Conservation (phyloP, 768 basidiomycete genomes). For the Kwoniella sp. region DNA sequence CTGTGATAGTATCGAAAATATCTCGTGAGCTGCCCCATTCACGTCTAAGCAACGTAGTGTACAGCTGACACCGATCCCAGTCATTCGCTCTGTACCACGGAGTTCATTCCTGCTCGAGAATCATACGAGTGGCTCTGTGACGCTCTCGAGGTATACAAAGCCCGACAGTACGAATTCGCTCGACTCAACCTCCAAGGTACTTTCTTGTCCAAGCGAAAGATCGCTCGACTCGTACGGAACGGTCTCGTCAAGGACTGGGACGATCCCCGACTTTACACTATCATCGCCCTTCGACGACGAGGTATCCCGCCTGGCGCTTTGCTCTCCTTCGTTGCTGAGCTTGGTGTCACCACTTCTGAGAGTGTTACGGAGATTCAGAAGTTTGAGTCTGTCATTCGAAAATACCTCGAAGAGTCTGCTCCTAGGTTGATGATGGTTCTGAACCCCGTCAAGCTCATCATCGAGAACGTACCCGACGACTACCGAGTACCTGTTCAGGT, state of each 20-base stretch:
- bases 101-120: slow-evolving; percentile 92
- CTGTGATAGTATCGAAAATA: slow-evolving; percentile 97
- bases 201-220: slow-evolving; percentile 95
- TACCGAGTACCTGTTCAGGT: slow-evolving; percentile 82
- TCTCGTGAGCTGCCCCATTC: slow-evolving; percentile 70
- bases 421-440: slow-evolving; percentile 90
- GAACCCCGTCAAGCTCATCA: slow-evolving; percentile 82
- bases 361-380: slow-evolving; percentile 83
- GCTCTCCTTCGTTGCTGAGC: slow-evolving; percentile 82
- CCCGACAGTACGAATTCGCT: slow-evolving; percentile 94
- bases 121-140: slow-evolving; percentile 99
- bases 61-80: slow-evolving; percentile 57
- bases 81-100: slow-evolving; percentile 93
- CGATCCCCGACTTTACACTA: slow-evolving; percentile 93
- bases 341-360: slow-evolving; percentile 86
- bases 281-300: slow-evolving; percentile 90
- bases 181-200: slow-evolving; percentile 90
- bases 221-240: slow-evolving; percentile 80
- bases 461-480: slow-evolving; percentile 87
- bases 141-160: slow-evolving; percentile 94
- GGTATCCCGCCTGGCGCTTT: slow-evolving; percentile 97
- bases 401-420: slow-evolving; percentile 83
- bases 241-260: slow-evolving; percentile 90
- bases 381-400: slow-evolving; percentile 85
- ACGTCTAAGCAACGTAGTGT: not conserved